Evolutionary conservation across 129 eudicot genomes (phyloP).

Genomic region (Smallanthus sonchifolius): DNA sequence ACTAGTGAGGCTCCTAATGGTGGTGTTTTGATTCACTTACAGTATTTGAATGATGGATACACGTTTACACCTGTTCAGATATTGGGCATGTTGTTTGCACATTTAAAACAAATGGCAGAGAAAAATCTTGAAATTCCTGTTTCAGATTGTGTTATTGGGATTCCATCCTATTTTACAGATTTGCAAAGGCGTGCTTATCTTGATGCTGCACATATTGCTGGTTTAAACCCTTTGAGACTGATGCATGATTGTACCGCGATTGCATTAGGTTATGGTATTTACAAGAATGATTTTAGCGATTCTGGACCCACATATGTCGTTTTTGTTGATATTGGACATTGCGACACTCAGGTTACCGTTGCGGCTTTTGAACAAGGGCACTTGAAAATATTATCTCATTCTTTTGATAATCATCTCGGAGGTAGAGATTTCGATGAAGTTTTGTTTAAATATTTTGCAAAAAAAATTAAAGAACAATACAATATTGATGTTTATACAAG

Average conservation of each 20-base stretch:
- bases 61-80: slow-evolving; percentile 81
- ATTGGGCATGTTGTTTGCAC: slow-evolving; percentile 82
- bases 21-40: slow-evolving; percentile 72
- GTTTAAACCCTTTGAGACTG: slow-evolving; percentile 67
- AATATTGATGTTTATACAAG: slow-evolving; percentile 66
- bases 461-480: slow-evolving; percentile 53
- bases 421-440: slow-evolving; percentile 95
- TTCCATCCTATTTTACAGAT: slow-evolving; percentile 87
- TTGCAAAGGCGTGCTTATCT: slow-evolving; percentile 81
- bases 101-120: slow-evolving; percentile 76
- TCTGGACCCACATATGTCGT: slow-evolving; percentile 56
- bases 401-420: slow-evolving; percentile 81
- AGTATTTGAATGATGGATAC: slow-evolving; percentile 45
- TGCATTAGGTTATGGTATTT: slow-evolving; percentile 93
- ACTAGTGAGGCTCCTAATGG: slow-evolving; percentile 72
- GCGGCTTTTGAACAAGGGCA: slow-evolving; percentile 70
- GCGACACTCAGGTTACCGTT: slow-evolving; percentile 88
- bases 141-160: slow-evolving; percentile 77
- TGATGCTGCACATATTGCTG: slow-evolving; percentile 85
- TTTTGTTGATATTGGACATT: slow-evolving; percentile 93
- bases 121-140: slow-evolving; percentile 55
- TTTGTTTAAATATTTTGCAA: slow-evolving; percentile 69
- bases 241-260: slow-evolving; percentile 93
- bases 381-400: slow-evolving; percentile 78
- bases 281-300: slow-evolving; percentile 66